phyloP scores from a whole-genome alignment of 768 basidiomycete genomes.

The Candolleomyces eurysporus region DNA sequence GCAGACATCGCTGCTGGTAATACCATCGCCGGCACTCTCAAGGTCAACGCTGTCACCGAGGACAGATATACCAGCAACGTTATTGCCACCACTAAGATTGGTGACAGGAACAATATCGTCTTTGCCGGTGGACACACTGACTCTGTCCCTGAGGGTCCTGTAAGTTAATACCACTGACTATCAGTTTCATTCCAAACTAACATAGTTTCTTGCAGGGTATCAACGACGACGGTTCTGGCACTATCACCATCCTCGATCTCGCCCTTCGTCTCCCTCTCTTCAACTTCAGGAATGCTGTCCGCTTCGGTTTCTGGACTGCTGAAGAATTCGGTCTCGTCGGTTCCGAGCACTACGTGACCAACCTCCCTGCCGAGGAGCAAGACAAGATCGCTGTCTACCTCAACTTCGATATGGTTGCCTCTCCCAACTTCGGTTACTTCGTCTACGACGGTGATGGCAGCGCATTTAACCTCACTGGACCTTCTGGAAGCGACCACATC shows the following conservation, averaged over 20 bases:
- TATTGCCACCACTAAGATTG: constrained; percentile 28
- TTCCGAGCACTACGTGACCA: constrained; percentile 27
- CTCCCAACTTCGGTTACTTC: constrained; percentile 26
- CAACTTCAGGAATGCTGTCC: constrained; percentile 28
- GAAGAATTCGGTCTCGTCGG: constrained; percentile 32
- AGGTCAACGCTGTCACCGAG: constrained; percentile 24
- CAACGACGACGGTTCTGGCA: constrained; percentile 30
- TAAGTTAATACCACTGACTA: constrained; percentile 10
- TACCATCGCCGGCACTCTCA: constrained; percentile 19
- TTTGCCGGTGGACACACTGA: constrained; percentile 28
- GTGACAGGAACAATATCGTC: constrained; percentile 28
- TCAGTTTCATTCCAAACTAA: background rate
- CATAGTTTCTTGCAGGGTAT: constrained; percentile 21
- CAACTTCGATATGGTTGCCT: constrained; percentile 36
- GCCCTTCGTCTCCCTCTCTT: constrained; percentile 26
- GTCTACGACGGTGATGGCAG: constrained; percentile 31
- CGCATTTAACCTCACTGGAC: constrained; percentile 25
- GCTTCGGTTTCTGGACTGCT: constrained; percentile 32
- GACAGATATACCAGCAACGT: constrained; percentile 26
- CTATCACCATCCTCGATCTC: constrained; percentile 26
- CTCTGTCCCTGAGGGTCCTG: constrained; percentile 30
- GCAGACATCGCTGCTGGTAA: constrained; percentile 18
- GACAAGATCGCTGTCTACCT: constrained; percentile 31
- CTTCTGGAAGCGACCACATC: constrained; percentile 28
- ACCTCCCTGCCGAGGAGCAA: constrained; percentile 21